These are phyloP conservation scores for Aurinia saxatilis DNA, from an alignment of 345 rosid genomes.

Conservation along the genomic window DNA sequence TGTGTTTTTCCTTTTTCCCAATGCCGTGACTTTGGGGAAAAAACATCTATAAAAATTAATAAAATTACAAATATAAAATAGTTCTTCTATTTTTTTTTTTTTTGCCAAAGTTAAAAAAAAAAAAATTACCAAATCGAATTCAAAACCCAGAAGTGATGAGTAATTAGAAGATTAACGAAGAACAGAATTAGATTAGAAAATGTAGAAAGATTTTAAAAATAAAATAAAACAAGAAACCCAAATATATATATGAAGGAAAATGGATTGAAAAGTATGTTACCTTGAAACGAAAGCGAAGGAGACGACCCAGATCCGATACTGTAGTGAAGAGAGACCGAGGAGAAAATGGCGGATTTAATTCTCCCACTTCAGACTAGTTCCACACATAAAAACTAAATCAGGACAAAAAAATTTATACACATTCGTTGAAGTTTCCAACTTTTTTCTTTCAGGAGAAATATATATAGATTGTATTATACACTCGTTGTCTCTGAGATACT, in stretches of 20 bases:
- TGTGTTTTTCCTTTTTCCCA: slow-evolving; percentile 23
- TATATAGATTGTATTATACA: too few relatives aligned
- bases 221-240: not conserved
- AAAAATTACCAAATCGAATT: not conserved
- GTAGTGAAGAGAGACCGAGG: slow-evolving; percentile 25
- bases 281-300: slow-evolving; percentile 35
- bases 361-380: slow-evolving; percentile 23
- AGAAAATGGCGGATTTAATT: slow-evolving; percentile 25
- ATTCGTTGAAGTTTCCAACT: slow-evolving; percentile 18
- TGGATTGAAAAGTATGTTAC: slow-evolving; percentile 12
- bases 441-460: slow-evolving; percentile 10
- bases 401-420: slow-evolving; percentile 5
- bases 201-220: not conserved
- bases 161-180: too few relatives aligned
- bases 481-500: slow-evolving; percentile 1
- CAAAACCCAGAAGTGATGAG: slow-evolving; percentile 6
- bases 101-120: too few relatives aligned
- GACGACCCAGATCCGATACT: slow-evolving; percentile 39
- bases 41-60: not conserved
- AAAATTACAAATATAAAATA: too few relatives aligned
- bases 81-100: too few relatives aligned
- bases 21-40: slow-evolving; percentile 25
- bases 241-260: not conserved
- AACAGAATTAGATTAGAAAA: not conserved
- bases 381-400: not conserved